Evolutionary conservation across 495 filamentous ascomycete species (phyloP).

Genomic region (Paragyromitra xinjiangensis): DNA sequence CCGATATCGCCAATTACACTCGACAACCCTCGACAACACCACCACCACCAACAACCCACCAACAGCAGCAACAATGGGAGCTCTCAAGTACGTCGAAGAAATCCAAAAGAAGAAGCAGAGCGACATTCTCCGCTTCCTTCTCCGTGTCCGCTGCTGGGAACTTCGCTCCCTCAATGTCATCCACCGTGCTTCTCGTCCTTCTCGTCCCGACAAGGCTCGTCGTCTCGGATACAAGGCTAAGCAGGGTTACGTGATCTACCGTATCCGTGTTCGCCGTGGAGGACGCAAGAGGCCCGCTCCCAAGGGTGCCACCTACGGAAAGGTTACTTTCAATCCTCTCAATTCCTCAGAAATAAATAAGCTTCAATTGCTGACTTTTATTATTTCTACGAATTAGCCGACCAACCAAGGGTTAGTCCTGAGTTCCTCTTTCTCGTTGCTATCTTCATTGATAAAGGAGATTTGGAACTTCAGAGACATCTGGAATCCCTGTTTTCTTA

Average conservation of each 20-base stretch:
- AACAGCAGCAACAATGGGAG: constrained; percentile 72
- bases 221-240: constrained; percentile 99
- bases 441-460: constrained; percentile 56
- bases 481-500: constrained; percentile 50
- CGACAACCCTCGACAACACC: constrained; percentile 35
- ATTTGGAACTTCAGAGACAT: constrained; percentile 54
- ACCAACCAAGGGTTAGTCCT: constrained; percentile 82
- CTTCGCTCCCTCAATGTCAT: constrained; percentile 90
- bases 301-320: constrained; percentile 99
- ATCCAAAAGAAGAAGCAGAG: constrained; percentile 99
- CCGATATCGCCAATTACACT: constrained; percentile 36
- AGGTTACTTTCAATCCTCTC: constrained; percentile 54
- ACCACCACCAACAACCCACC: constrained; percentile 26
- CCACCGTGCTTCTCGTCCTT: constrained; percentile 97
- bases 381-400: constrained; percentile 75
- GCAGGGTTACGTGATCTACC: constrained; percentile 99
- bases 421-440: constrained; percentile 55
- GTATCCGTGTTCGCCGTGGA: constrained; percentile 94
- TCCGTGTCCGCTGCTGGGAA: constrained; percentile 99
- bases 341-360: not conserved
- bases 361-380: constrained; percentile 48
- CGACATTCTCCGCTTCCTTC: constrained; percentile 98
- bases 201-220: constrained; percentile 99
- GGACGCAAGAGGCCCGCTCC: constrained; percentile 90
- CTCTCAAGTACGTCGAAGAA: constrained; percentile 99